Evolutionary conservation across 2,329 filamentous ascomycete species (phyloP).

Genomic region (Elsinoe fawcettii): DNA sequence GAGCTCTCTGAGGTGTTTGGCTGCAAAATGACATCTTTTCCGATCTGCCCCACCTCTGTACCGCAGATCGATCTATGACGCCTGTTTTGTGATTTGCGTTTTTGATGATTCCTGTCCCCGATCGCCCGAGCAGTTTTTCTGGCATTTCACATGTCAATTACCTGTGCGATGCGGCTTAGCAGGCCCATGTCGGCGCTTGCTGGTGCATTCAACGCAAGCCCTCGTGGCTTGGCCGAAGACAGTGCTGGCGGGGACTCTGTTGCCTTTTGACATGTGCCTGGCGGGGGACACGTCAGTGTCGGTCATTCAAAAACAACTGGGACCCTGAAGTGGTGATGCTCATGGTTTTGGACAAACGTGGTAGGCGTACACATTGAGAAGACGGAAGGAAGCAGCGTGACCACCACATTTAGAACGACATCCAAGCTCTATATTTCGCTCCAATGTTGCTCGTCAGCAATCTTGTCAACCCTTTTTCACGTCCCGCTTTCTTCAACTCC

Average conservation of each 20-base stretch:
- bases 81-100: slow-evolving; percentile 3
- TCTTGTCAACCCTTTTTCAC: slow-evolving; percentile 7
- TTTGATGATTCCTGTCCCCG: slow-evolving; percentile 4
- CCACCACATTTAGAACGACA: not conserved
- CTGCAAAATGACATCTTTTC: slow-evolving; percentile 7
- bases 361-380: not conserved
- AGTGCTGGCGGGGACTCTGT: not conserved
- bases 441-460: slow-evolving; percentile 10
- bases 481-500: slow-evolving; percentile 1
- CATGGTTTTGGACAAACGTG: not conserved
- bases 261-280: slow-evolving; percentile 10
- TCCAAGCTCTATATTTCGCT: not conserved
- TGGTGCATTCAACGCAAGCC: slow-evolving; percentile 6
- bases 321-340: slow-evolving; percentile 1
- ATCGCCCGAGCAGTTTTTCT: not conserved
- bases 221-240: not conserved
- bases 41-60: not conserved
- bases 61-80: slow-evolving; percentile 16
- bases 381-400: slow-evolving; percentile 4
- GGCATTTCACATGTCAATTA: slow-evolving; percentile 10
- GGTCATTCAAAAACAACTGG: slow-evolving; percentile 8
- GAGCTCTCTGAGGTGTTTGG: not conserved
- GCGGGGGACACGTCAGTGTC: not conserved
- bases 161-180: not conserved
- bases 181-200: not conserved